Base-by-base conservation (phyloP, 1,284 basidiomycete species). In the Stygiomarasmius scandens region DNA sequence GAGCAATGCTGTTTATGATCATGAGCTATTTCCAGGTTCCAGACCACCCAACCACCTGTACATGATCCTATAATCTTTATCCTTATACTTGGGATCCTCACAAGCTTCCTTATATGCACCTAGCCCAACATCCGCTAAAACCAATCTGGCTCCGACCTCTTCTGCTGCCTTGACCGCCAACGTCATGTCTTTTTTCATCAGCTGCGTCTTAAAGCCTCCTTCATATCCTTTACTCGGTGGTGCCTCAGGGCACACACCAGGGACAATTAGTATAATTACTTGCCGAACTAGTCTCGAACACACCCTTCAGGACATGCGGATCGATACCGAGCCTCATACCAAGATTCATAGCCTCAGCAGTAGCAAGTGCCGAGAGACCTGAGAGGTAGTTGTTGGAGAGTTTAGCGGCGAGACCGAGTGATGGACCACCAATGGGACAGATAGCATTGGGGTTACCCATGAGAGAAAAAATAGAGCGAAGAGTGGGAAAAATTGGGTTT, bases 161-260 rank as follows among this genome's bases (percentile, higher is more conserved):
- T 65, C 63, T 5, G 76, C 73, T 20, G 74, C 72, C 20, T 69
- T 66, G 2, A 72, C 65, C 1, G 76, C 76, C 24, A 77, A 64
- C 11, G 63, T 60, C 64, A 76, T 70, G 48, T 77, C 75, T 61
- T 76, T 77, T 62, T 74, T 76, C 75, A 77, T 76, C 34, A 76
- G 52, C 51, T 77, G 72, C 20, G 71, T 73, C 66, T 75, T 76
- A 58, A 77, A 77, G 16, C 75, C 74, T 20, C 74, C 74, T 58
- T 76, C 68, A 55, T 77, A 75, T 14, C 70, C 68, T 54, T 66
- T 71, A 56, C 74, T 76, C 23, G 75, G 74, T n/a, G 74, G 74
- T 0, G 74, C 74, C 32, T 73, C 68, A 11, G 74, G 74, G 59
- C 74, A 76, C 16, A 77, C 74, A 3, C 76, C 74, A 3, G 75